Evolutionary conservation across 768 basidiomycete species (phyloP), one percentile per base, ranked within the genome.

Genomic region (Rhizopogon vulgaris): DNA sequence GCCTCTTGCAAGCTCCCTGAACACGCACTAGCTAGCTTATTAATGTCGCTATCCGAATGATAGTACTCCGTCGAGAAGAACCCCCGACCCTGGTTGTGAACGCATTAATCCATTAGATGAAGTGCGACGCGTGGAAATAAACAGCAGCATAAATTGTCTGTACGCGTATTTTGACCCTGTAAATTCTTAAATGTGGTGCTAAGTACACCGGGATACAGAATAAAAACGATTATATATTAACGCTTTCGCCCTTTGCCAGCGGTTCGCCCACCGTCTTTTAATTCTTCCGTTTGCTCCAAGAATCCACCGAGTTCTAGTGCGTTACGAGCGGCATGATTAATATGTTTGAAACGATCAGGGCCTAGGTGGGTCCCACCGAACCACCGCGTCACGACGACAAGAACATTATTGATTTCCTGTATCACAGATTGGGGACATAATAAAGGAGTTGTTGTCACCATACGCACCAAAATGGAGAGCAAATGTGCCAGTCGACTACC

Each of bases 321-420:
- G 60, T 91, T 90, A 18, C 95, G 78, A 1, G 94, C 95, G 3
- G 92, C 92, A 64, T 94, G 90, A 62, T 95, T 97, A 67, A 99
- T 98, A 60, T 95, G 91, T 63, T 89, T 88, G 69, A 87, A 91
- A 34, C 87, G 73, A 63, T 94, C 94, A 1, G 93, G 84, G 3
- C 92, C 94, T 1, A 99, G 76, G 55, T 90, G 88, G 11, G 87
- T 85, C 0, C 95, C 95, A 12, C 95, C 95, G 63, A 89, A 97
- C 70, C 91, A 95, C 37, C 95, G 83, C 3, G 94, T 92, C 11
- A 99, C 95, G 17, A 97, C 72, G 14, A 99, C 87, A 1, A 98
- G 74, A 11, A 96, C 90, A 59, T 94, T 79, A 53, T 84, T 79
- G 18, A 87, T 75, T 54, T 91, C 90, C 89, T 90, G 58, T 12